Base-by-base conservation (phyloP, 116 monocot species). In the Cymodocea nodosa region DNA sequence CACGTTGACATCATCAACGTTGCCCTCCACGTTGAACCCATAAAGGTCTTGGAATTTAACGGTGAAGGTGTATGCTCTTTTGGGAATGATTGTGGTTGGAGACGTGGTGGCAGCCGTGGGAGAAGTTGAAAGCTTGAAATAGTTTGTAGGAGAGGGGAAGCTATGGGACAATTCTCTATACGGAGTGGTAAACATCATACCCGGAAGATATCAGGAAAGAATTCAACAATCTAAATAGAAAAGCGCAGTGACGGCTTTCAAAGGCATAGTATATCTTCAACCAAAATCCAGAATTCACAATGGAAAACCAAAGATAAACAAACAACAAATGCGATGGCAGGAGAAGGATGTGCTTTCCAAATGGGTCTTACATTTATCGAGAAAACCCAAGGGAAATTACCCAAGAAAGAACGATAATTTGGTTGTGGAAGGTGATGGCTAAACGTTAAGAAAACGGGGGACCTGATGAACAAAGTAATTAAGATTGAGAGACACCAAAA, bases 1-100 rank as follows among this genome's bases (percentile, higher is more conserved):
- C 25, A 90, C 83, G 83, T 95, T 95, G 50, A 85, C 90, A 73
- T 95, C 95, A 51, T 95, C 95, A 3, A 95, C 56, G 64, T 79
- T 81, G 55, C 90, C 95, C 59, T 95, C 90, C 0, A 85, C 95
- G 17, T 75, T 61, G 81, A 95, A 95, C n/a, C 85, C 87, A 50
- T 95, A 95, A 18, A 90, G 62, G 72, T 95, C 95, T 52, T 95
- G 90, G 51, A 95, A 95, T 64, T 90, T 95, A 13, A 85, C 95
- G 6, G 66, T 64, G 15, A 87, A 30, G 58, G 25, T 25, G 25
- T 56, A 22, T 44, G 23, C 62, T 7, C 59, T 70, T 74, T 56
- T 70, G 68, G 39, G 81, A 9, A 50, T 55, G 65, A 60, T 68
- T 50, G 71, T 71, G 35, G 74, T 39, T 18, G 68, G 35, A 17